Evolutionary conservation across 2,329 filamentous ascomycete species (phyloP), one percentile per base, ranked within the genome.

Genomic region (Pseudogymnoascus sp.): DNA sequence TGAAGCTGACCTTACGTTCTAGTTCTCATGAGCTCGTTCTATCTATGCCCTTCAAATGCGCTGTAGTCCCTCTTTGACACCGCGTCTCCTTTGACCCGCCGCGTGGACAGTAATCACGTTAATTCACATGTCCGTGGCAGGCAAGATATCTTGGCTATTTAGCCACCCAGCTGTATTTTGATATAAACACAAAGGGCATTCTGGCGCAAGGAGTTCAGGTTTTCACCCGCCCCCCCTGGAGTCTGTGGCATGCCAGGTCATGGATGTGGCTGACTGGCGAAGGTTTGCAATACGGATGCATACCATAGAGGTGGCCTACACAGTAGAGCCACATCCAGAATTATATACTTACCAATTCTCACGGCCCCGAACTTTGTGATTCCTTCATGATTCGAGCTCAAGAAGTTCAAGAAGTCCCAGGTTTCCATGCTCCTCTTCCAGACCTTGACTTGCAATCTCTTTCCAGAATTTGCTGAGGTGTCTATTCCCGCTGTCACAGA

Each of bases 381-480:
- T 18, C 16, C 49, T 55, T 60, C 58, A 60, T 5, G 58, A 31
- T 25, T 60, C 35, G 38, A 60, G 33, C 14, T 60, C 81, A 43
- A 88, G 71, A 59, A 83, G 73, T 2, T 73, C 70, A 61, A 87
- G 77, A 60, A 88, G 66, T 68, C 84, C 75, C 71, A 71, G 71
- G 65, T 76, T 70, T 60, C 78, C 77, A 37, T 77, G 74, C 52
- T 88, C 84, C 31, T 83, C 78, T 65, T 89, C 85, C 21, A 90
- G 76, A 2, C 87, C 88, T 73, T 89, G 79, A 60, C 87, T 83
- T 21, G 84, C 88, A 61, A 91, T 84, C 66, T 82, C 80, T 71
- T 88, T 89, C 88, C 89, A 95, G 72, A 96, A 93, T 75, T 93
- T 93, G 76, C 88, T 92, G 60, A 95, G 75, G 74, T 95, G 90